A percentile compares a stretch with the other conserved stretches of the same genome.
These are phyloP conservation scores for Phascolomyces articulosus DNA, from an alignment of 371 early-diverging fungal species.

Conservation along the genomic window DNA sequence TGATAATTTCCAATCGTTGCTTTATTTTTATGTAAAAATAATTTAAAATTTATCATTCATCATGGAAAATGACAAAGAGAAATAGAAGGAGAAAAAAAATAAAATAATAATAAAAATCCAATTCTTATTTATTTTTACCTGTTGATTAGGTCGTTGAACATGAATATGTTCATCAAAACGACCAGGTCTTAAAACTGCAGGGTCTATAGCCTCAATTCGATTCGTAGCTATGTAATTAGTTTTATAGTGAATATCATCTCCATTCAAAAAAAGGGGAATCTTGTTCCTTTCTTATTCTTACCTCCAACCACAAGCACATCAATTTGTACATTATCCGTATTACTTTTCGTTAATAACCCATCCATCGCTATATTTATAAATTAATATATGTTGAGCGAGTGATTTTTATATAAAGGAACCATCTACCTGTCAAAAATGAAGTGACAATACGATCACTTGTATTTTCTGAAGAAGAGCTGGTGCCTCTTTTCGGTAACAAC, in stretches of 20 bases:
- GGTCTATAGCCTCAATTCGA: slow-evolving; percentile 83
- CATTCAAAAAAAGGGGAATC: not conserved
- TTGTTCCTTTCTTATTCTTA: slow-evolving; percentile 27
- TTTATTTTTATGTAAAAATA: slow-evolving; percentile 22
- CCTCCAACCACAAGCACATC: slow-evolving; percentile 77
- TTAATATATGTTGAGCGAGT: too few species aligned
- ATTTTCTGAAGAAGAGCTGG: slow-evolving; percentile 72
- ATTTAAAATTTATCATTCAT: too few species aligned
- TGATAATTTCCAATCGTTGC: slow-evolving; percentile 58
- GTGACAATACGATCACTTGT: slow-evolving; percentile 83
- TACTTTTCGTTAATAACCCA: slow-evolving; percentile 65
- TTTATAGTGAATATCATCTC: not conserved
- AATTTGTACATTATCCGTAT: slow-evolving; percentile 38
- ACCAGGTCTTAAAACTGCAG: slow-evolving; percentile 97
- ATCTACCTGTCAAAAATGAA: slow-evolving; percentile 78
- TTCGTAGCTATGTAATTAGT: slow-evolving; percentile 68
- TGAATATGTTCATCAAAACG: slow-evolving; percentile 99
- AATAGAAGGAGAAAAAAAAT: too few species aligned
- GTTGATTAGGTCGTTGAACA: slow-evolving; percentile 82
- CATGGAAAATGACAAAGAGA: too few species aligned
- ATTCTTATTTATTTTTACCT: not conserved
- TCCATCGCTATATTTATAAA: slow-evolving; percentile 75
- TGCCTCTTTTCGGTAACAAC: slow-evolving; percentile 71
- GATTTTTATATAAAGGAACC: too few species aligned
- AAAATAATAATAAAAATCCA: too few species aligned